Evolutionary conservation across 225 moss, liverwort and hornwort genomes (phyloP).

Genomic region (Pleurozium schreberi): DNA sequence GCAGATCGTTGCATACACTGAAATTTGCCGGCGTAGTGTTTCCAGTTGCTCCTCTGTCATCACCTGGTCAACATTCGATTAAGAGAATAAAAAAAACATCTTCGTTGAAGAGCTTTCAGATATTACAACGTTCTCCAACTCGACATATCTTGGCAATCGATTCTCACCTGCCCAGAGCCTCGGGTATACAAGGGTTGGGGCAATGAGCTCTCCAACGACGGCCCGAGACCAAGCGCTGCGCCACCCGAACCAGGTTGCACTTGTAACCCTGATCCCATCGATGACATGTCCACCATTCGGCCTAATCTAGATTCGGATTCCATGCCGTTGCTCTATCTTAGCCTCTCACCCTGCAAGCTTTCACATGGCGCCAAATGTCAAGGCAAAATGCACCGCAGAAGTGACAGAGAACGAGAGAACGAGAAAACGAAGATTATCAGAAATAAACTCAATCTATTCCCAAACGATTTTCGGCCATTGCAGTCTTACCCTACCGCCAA

Average conservation of each 20-base stretch:
- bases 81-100: background rate
- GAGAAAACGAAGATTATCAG: background rate
- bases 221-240: slow-evolving; percentile 44
- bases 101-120: background rate
- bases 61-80: slow-evolving; percentile 25
- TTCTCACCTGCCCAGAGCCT: slow-evolving; percentile 57
- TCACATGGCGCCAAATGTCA: background rate
- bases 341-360: background rate
- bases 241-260: slow-evolving; percentile 50
- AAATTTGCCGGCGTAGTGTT: slow-evolving; percentile 83
- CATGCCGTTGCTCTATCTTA: slow-evolving; percentile 19
- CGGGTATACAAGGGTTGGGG: slow-evolving; percentile 71
- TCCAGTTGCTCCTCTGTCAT: slow-evolving; percentile 99
- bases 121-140: background rate
- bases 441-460: background rate
- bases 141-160: background rate
- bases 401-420: background rate
- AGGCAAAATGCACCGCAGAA: background rate
- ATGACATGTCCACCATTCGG: slow-evolving; percentile 55
- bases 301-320: slow-evolving; percentile 71
- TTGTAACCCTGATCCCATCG: slow-evolving; percentile 59
- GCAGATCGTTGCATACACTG: slow-evolving; percentile 95
- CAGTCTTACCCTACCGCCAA: background rate
- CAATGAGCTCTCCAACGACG: slow-evolving; percentile 61
- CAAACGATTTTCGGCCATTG: background rate